phyloP scores from a whole-genome alignment of 73 alveolate genomes.

The Effrenium voratum region DNA sequence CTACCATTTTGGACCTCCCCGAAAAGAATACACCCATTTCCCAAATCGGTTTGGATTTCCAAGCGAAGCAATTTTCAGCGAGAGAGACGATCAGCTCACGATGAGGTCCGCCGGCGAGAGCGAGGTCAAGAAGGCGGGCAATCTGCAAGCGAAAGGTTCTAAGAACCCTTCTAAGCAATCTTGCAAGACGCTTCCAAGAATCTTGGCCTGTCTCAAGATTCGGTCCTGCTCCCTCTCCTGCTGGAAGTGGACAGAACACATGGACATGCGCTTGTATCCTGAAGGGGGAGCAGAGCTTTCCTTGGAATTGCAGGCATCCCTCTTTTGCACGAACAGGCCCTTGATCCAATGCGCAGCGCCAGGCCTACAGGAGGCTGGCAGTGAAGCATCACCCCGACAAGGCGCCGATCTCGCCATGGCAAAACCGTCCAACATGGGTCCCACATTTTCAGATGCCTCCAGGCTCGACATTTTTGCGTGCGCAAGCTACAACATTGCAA shows the following conservation, averaged over 20 bases:
- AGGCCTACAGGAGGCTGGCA: constrained; percentile 95
- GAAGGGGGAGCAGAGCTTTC: no score
- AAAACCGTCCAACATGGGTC: neutral
- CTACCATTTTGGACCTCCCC: no score
- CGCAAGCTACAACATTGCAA: no score
- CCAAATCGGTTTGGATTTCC: no score
- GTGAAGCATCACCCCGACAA: constrained; percentile 96
- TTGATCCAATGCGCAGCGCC: neutral
- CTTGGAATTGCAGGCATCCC: no score
- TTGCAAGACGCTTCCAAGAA: no score
- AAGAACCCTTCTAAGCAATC: neutral
- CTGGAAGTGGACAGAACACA: neutral
- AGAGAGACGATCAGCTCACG: neutral
- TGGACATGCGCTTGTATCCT: neutral
- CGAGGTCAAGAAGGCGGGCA: constrained; percentile 94
- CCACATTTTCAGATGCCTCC: no score
- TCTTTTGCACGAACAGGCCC: neutral
- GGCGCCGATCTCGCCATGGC: neutral
- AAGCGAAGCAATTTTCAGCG: no score
- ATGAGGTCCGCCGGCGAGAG: constrained; percentile 34
- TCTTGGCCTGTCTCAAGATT: neutral
- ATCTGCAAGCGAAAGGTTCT: neutral
- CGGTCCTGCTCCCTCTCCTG: neutral
- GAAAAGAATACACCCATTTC: no score
- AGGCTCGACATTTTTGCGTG: no score